Evolutionary conservation across 257 asterid species (phyloP), one percentile per base, ranked within the genome.

Genomic region (Solanum neorickii): DNA sequence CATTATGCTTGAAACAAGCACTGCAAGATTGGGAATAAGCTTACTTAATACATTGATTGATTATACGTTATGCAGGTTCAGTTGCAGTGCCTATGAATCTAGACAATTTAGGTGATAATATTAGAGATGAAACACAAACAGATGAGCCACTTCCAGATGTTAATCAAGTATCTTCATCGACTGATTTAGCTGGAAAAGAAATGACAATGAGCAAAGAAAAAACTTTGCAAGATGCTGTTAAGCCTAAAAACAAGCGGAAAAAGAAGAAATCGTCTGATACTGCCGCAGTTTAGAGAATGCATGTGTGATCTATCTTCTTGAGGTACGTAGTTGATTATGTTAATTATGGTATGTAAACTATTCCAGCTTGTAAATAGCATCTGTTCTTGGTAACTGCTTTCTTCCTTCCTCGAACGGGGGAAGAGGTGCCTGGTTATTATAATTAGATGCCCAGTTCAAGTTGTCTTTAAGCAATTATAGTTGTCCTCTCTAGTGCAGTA

Each of bases 151-250:
- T 69, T 59, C 29, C 49, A 42, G 91, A 86, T 76, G 85, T 88
- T 46, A 90, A 89, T 68, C 84, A 91, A 49, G 85, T 89, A 59
- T 90, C 90, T 88, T 87, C 92, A 78, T 84, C 87, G 77, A 83
- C 46, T 25, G 94, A 89, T 82, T 84, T 83, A 2, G 72, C 88
- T 73, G 92, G 68, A 90, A 86, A 89, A 44, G 87, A 33, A 74
- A 86, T 89, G 66, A 77, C 49, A 69, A 89, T 85, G 47, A 90
- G 33, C 82, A 82, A 86, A 78, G 91, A 90, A 70, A 93, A 90
- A 94, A 93, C 96, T 27, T 91, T 95, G 87, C 89, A 89, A 89
- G 99, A 94, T 88, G 99, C 98, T 20, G 98, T 93, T 90, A 97
- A 95, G 91, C 96, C 97, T 62, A 95, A 95, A 91, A 95, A 94